Percentiles rank a stretch among this genome's conserved stretches.
Evolutionary conservation across 2,329 filamentous ascomycete species (phyloP).

Genomic region (Cercospora sp.): DNA sequence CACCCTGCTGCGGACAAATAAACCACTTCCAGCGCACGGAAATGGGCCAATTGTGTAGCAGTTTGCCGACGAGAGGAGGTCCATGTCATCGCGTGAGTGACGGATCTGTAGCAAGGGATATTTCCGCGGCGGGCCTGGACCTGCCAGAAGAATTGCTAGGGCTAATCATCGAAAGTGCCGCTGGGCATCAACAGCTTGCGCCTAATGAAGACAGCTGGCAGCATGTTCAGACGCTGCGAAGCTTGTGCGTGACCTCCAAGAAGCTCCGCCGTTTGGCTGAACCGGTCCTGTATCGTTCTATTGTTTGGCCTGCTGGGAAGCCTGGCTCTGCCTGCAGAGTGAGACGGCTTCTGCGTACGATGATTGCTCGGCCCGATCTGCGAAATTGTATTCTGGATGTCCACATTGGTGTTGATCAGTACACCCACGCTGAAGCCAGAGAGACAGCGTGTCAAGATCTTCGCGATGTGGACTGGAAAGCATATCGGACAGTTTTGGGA

Average conservation of each 20-base stretch:
- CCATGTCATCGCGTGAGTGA: neutral
- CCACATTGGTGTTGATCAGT: neutral
- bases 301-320: neutral
- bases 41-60: neutral
- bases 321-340: neutral
- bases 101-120: neutral
- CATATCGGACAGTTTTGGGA: neutral
- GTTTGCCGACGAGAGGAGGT: neutral
- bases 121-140: neutral
- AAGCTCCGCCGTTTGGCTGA: constrained; percentile 13
- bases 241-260: constrained; percentile 14
- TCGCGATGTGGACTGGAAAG: neutral
- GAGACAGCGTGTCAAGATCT: neutral
- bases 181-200: neutral
- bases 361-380: constrained; percentile 1
- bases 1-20: neutral
- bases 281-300: constrained; percentile 9
- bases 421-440: neutral
- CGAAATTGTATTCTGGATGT: neutral
- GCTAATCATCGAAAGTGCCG: constrained; percentile 9
- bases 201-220: neutral
- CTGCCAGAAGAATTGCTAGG: constrained; percentile 19
- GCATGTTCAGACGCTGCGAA: neutral
- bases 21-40: neutral
- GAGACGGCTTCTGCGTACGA: constrained; percentile 7